Base-by-base conservation (phyloP, 495 filamentous ascomycete species). In the Endocarpon pusillum region DNA sequence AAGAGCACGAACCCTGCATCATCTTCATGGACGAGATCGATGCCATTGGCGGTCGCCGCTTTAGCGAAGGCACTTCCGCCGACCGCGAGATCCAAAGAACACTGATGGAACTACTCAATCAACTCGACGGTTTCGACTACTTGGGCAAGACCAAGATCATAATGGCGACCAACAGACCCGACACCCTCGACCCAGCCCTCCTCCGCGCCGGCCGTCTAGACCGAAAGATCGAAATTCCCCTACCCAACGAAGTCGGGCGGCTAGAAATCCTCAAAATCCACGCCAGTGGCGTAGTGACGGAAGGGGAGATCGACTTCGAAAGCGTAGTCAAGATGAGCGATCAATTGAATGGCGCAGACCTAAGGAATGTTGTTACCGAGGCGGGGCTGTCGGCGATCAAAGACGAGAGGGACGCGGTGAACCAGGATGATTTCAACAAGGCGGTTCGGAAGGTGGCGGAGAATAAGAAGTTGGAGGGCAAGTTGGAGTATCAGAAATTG, bases 21-120 rank as follows among this genome's bases (percentile, higher is more conserved):
- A 99, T 99, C 58, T 99, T 99, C 72, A 99, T 99, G 91, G 91
- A 99, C 64, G 91, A 99, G 55, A 99, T 99, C 54, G 91, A 99
- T 50, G 91, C 91, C 46, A 99, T 99, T 50, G 91, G 91, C 51
- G 91, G 91, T 35, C 73, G 91, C 46, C 71, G 91, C 43, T 99
- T 99, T 49, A 91, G 81, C n/a, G 91, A 99, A 54, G 91, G 91
- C 43, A 99, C 91, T 37, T 92, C 83, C 21, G 91, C 91, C 17
- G 91, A 99, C 62, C 78, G 91, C 43, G 91, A 99, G 56, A 99
- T 99, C 44, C 91, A 99, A 62, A 81, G 91, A 39, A 99, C 91
- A 24, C 66, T 99, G 40, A 99, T 99, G 91, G 91, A 99, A 51
- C 68, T 99, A 19, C 78, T 99, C 39, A 99, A 99, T 55, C 91